Percentiles rank a stretch among this genome's conserved stretches.
Evolutionary conservation across 345 rosid species (phyloP).

Genomic region (Garcia nutans): DNA sequence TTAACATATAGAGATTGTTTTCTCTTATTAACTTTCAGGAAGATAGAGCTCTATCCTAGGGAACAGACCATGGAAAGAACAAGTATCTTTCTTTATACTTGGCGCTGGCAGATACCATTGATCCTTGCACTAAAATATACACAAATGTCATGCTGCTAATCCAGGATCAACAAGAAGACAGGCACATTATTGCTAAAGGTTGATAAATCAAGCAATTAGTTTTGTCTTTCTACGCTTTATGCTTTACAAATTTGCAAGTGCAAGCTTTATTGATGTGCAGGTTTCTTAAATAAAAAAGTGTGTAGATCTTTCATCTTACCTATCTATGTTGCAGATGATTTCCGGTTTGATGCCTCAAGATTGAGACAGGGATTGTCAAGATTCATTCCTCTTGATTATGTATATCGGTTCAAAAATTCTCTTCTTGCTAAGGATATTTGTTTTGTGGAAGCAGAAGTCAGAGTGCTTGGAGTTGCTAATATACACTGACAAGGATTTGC

Average conservation of each 20-base stretch:
- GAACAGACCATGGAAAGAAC: slow-evolving; percentile 29
- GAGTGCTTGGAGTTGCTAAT: slow-evolving; percentile 2
- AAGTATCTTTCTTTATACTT: slow-evolving; percentile 32
- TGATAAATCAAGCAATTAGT: slow-evolving; percentile 5
- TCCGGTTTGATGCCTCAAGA: background rate
- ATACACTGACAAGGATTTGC: background rate
- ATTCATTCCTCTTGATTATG: background rate
- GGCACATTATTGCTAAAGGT: slow-evolving; percentile 32
- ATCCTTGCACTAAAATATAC: slow-evolving; percentile 29
- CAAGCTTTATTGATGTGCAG: no score
- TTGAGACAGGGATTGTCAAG: slow-evolving; percentile 5
- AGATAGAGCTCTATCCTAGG: slow-evolving; percentile 37
- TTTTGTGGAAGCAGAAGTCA: slow-evolving; percentile 5
- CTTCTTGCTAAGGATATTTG: slow-evolving; percentile 2
- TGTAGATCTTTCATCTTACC: no score
- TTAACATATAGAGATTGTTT: no score
- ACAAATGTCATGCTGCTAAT: slow-evolving; percentile 35
- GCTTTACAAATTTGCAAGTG: background rate
- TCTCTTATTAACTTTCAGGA: slow-evolving; percentile 34
- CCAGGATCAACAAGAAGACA: slow-evolving; percentile 32
- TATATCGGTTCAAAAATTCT: background rate
- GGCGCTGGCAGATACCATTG: slow-evolving; percentile 28
- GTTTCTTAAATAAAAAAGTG: no score
- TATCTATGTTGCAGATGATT: background rate
- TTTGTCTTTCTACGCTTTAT: background rate